These are phyloP conservation scores for Globisporangium lucens DNA, from an alignment of 352 stramenopile species.

Conservation along the genomic window DNA sequence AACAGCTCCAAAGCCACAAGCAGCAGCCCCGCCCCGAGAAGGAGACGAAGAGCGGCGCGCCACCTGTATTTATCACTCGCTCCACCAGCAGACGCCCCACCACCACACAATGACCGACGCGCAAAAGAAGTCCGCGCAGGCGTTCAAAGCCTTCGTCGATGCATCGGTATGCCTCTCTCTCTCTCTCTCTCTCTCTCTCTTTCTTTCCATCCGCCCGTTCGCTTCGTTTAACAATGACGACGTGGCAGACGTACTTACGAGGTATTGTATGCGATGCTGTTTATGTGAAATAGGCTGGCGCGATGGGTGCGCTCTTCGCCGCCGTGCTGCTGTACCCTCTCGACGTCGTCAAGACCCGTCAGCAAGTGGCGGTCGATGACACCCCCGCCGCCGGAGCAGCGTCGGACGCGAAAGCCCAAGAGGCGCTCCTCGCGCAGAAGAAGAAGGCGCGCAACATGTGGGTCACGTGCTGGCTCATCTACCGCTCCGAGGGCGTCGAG, in stretches of 20 bases:
- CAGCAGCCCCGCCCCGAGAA: background rate
- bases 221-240: slow-evolving; percentile 4
- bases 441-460: slow-evolving; percentile 51
- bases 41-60: slow-evolving; percentile 2
- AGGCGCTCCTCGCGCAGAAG: slow-evolving; percentile 25
- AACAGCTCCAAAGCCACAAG: background rate
- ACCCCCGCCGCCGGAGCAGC: slow-evolving; percentile 14
- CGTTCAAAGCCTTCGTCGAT: slow-evolving; percentile 78
- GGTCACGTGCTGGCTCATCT: slow-evolving; percentile 61
- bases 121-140: slow-evolving; percentile 30
- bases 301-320: slow-evolving; percentile 74
- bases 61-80: background rate
- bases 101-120: slow-evolving; percentile 22
- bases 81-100: background rate
- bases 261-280: background rate
- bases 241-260: background rate
- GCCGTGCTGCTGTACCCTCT: slow-evolving; percentile 71
- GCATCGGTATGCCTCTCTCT: slow-evolving; percentile 43
- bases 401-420: slow-evolving; percentile 24
- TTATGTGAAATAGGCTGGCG: slow-evolving; percentile 42
- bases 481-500: slow-evolving; percentile 54
- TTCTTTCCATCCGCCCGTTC: background rate
- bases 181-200: background rate
- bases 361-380: slow-evolving; percentile 50
- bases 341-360: slow-evolving; percentile 76